phyloP scores from a whole-genome alignment of 345 rosid genomes.

The Eucalyptus dawsonii region DNA sequence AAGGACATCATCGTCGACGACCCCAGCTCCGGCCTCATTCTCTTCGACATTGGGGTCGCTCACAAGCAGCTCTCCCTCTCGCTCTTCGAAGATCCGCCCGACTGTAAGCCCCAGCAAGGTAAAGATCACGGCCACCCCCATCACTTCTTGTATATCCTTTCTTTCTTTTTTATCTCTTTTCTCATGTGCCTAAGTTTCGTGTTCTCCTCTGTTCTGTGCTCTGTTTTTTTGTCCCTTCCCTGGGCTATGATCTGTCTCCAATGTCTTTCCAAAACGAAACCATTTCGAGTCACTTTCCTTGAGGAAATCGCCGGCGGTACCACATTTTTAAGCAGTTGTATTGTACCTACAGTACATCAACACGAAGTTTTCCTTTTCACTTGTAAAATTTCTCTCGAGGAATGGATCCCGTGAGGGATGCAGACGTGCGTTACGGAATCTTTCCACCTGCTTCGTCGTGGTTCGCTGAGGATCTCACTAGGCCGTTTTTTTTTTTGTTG shows the following conservation, averaged over 20 bases:
- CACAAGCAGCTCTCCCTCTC: constrained; percentile 69
- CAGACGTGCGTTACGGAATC: neutral
- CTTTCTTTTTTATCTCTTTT: too few relatives aligned
- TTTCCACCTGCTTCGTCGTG: neutral
- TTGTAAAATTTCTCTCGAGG: neutral
- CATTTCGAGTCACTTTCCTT: neutral
- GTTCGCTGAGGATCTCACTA: neutral
- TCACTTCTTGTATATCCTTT: neutral
- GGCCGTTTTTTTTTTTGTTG: neutral
- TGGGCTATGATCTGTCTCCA: neutral
- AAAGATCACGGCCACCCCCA: neutral
- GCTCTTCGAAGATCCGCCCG: constrained; percentile 82
- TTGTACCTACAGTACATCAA: neutral
- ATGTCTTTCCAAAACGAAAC: neutral
- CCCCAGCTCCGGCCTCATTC: constrained; percentile 72
- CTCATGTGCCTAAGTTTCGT: neutral
- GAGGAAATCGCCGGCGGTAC: neutral
- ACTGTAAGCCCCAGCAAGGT: constrained; percentile 38
- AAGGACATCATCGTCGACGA: constrained; percentile 71
- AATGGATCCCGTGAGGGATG: neutral
- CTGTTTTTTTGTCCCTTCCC: neutral
- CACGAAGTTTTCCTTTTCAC: neutral
- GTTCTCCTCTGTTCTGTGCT: neutral
- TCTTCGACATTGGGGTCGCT: constrained; percentile 87
- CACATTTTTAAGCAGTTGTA: neutral